Evolutionary conservation across 202 grass and related monocot species (phyloP).

Genomic region (Panicum hallii): DNA sequence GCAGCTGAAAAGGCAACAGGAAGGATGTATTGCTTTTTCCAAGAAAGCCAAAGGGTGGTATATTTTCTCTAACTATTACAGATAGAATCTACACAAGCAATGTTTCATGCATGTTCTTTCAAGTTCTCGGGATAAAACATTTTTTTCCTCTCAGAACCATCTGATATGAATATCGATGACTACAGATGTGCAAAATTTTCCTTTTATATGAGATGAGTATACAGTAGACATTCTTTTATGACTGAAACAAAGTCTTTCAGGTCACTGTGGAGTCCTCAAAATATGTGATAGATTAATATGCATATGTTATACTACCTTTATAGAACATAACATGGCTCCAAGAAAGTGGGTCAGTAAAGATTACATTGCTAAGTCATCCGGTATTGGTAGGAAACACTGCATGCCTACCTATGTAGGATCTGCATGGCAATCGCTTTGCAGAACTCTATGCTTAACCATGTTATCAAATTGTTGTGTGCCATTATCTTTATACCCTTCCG

Average conservation of each 20-base stretch:
- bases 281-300: slow-evolving; percentile 13
- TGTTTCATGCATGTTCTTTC: slow-evolving; percentile 35
- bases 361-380: slow-evolving; percentile 39
- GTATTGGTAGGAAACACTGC: slow-evolving; percentile 7
- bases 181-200: background rate
- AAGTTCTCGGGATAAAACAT: slow-evolving; percentile 9
- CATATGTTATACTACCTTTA: slow-evolving; percentile 42
- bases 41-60: slow-evolving; percentile 33
- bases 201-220: background rate
- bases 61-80: slow-evolving; percentile 40
- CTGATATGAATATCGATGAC: background rate
- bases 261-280: background rate
- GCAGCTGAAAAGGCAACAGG: slow-evolving; percentile 46
- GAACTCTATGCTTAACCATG: slow-evolving; percentile 23
- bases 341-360: slow-evolving; percentile 36
- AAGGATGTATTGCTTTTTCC: slow-evolving; percentile 42
- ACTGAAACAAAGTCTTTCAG: background rate
- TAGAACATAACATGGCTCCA: slow-evolving; percentile 38
- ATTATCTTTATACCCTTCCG: background rate
- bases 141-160: background rate
- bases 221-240: background rate
- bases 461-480: slow-evolving; percentile 7
- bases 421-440: background rate
- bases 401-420: background rate
- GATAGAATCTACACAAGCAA: slow-evolving; percentile 35